These are phyloP conservation scores for Thozetella sp. DNA, from an alignment of 495 filamentous ascomycete species.

Conservation along the genomic window DNA sequence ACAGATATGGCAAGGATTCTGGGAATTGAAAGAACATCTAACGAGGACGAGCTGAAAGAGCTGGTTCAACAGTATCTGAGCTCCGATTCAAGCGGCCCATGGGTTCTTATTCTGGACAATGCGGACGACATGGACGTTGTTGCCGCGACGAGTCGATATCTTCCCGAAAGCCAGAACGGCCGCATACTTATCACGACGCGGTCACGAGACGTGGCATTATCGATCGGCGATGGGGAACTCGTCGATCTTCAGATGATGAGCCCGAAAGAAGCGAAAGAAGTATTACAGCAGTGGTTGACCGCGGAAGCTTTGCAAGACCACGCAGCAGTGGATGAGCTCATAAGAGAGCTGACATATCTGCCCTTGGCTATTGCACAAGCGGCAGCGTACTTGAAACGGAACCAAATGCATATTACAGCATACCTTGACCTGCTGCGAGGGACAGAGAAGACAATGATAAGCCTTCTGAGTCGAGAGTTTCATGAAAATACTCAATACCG, in stretches of 20 bases:
- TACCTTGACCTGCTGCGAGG: conserved; percentile 48
- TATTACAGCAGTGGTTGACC: conserved; percentile 15
- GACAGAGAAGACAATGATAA: conserved; percentile 35
- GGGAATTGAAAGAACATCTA: conserved; percentile 6
- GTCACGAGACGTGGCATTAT: conserved; percentile 22
- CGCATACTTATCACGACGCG: conserved; percentile 34
- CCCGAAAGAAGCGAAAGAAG: conserved; percentile 14
- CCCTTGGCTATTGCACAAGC: conserved; percentile 51
- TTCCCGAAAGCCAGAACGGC: conserved; percentile 29
- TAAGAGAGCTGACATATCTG: conserved; percentile 30
- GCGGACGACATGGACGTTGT: conserved; percentile 24
- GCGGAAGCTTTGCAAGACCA: too few relatives aligned
- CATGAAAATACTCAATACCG: conserved; percentile 42
- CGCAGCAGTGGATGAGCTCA: conserved; percentile 18
- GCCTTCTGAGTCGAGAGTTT: conserved; percentile 53
- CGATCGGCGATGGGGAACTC: conserved; percentile 17
- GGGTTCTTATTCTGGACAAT: conserved; percentile 35
- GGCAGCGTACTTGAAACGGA: conserved; percentile 45
- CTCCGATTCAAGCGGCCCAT: conserved; percentile 14
- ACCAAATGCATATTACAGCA: conserved; percentile 26
- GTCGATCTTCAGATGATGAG: conserved; percentile 29
- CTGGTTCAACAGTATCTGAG: conserved; percentile 17
- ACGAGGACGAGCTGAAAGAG: conserved; percentile 14
- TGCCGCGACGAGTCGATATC: conserved; percentile 21
- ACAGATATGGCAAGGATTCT: conserved; percentile 33